These are phyloP conservation scores for Phytophthora multivora DNA, from an alignment of 352 stramenopile genomes.

Conservation along the genomic window DNA sequence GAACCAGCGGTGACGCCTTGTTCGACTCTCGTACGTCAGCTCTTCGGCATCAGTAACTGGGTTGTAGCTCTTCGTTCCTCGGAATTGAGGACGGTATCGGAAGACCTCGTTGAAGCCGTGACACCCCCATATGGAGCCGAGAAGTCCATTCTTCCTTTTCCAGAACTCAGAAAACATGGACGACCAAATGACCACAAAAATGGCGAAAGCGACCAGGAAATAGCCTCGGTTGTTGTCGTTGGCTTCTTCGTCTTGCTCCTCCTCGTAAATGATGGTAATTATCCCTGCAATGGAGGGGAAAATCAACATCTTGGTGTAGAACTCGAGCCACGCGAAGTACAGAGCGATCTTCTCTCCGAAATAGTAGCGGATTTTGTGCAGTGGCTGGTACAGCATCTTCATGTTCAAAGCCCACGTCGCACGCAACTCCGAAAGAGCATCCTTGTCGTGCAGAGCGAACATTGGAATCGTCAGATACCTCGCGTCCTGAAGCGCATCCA, in stretches of 20 bases:
- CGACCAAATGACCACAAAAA: slow-evolving; percentile 88
- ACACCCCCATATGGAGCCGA: slow-evolving; percentile 84
- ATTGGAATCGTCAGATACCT: slow-evolving; percentile 60
- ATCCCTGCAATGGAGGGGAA: slow-evolving; percentile 77
- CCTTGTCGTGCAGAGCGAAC: slow-evolving; percentile 88
- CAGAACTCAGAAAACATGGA: slow-evolving; percentile 84
- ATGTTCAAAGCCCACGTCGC: slow-evolving; percentile 65
- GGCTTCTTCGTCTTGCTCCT: slow-evolving; percentile 32
- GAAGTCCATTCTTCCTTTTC: slow-evolving; percentile 81
- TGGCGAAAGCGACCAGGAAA: slow-evolving; percentile 69
- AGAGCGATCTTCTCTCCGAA: slow-evolving; percentile 90
- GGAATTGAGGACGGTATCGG: slow-evolving; percentile 81
- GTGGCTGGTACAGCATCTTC: slow-evolving; percentile 71
- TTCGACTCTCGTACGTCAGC: slow-evolving; percentile 63
- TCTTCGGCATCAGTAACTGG: slow-evolving; percentile 59
- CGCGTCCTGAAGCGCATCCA: slow-evolving; percentile 55
- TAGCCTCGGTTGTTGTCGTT: slow-evolving; percentile 53
- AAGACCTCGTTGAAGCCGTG: slow-evolving; percentile 75
- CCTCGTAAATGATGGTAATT: slow-evolving; percentile 64
- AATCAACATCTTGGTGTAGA: slow-evolving; percentile 91
- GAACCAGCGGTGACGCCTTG: slow-evolving; percentile 58
- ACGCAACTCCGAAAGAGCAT: slow-evolving; percentile 63
- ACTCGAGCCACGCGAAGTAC: slow-evolving; percentile 92
- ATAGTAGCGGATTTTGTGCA: slow-evolving; percentile 87
- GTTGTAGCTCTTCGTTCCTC: slow-evolving; percentile 70